Evolutionary conservation across 208 protist species (phyloP).

Genomic region (Naegleria fowleri): DNA sequence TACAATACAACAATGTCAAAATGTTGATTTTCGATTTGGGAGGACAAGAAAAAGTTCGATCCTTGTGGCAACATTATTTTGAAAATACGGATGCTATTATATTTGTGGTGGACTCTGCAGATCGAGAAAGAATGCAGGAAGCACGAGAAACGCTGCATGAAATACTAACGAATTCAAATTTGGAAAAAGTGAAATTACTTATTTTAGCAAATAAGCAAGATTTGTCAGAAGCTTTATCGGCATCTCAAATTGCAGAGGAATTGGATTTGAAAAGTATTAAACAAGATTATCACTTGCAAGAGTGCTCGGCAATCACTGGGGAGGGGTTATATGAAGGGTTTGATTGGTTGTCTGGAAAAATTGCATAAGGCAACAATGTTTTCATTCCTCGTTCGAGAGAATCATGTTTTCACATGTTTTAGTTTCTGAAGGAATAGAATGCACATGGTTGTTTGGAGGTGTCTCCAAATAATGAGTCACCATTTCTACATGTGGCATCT

Average conservation of each 20-base stretch:
- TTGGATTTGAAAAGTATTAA: slow-evolving; percentile 66
- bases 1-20: slow-evolving; percentile 92
- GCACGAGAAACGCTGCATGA: slow-evolving; percentile 68
- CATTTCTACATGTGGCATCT: background rate
- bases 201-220: slow-evolving; percentile 97
- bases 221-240: slow-evolving; percentile 64
- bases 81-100: slow-evolving; percentile 62
- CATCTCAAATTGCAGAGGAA: slow-evolving; percentile 58
- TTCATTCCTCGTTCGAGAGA: too few species aligned
- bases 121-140: slow-evolving; percentile 75
- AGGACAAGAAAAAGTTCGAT: slow-evolving; percentile 76
- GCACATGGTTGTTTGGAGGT: background rate
- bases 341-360: slow-evolving; percentile 65
- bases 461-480: background rate
- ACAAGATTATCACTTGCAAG: slow-evolving; percentile 82
- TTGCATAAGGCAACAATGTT: background rate
- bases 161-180: slow-evolving; percentile 84
- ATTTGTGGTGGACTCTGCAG: slow-evolving; percentile 85
- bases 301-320: slow-evolving; percentile 80
- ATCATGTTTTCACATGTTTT: too few species aligned
- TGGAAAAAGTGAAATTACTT: slow-evolving; percentile 79
- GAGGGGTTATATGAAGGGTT: slow-evolving; percentile 81
- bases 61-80: slow-evolving; percentile 77
- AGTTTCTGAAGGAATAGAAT: background rate
- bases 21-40: slow-evolving; percentile 74